phyloP scores from a whole-genome alignment of 176 grass and related monocot genomes.

The Triticum aestivum region DNA sequence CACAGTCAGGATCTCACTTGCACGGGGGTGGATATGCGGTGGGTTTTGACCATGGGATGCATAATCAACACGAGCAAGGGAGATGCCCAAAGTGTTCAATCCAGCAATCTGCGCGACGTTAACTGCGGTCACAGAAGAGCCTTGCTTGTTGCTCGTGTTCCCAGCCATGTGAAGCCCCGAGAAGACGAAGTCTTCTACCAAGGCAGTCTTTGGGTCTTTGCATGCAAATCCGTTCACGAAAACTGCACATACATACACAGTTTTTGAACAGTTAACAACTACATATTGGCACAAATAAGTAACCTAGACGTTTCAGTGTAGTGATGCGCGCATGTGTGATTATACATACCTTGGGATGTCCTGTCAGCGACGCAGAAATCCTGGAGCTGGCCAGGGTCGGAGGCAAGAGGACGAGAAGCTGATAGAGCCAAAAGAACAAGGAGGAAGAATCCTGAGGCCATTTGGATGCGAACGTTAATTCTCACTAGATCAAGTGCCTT shows the following conservation, averaged over 20 bases:
- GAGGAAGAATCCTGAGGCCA: not conserved
- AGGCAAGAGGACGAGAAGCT: not conserved
- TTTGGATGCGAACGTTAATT: not conserved
- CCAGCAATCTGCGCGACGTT: not conserved
- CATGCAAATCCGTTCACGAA: not conserved
- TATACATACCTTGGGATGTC: not conserved
- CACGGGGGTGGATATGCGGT: not conserved
- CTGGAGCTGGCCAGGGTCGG: conserved; percentile 51
- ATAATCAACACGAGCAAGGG: not conserved
- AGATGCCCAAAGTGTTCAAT: not conserved
- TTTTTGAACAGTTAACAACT: not conserved
- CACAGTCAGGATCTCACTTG: not conserved
- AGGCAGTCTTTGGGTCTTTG: not conserved
- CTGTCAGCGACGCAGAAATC: conserved; percentile 74
- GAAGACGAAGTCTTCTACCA: not conserved
- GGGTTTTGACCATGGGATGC: not conserved
- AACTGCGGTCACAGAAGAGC: not conserved
- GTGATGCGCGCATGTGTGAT: not conserved
- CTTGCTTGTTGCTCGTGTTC: not conserved
- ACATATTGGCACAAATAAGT: not conserved
- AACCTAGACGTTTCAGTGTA: not conserved
- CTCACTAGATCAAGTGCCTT: not conserved
- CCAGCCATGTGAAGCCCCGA: not conserved
- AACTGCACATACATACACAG: not conserved
- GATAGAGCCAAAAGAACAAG: not conserved